Percentiles rank a stretch among this genome's conserved stretches.
Evolutionary conservation across 2,329 filamentous ascomycete species (phyloP).

Genomic region (Pezicula radicicola): DNA sequence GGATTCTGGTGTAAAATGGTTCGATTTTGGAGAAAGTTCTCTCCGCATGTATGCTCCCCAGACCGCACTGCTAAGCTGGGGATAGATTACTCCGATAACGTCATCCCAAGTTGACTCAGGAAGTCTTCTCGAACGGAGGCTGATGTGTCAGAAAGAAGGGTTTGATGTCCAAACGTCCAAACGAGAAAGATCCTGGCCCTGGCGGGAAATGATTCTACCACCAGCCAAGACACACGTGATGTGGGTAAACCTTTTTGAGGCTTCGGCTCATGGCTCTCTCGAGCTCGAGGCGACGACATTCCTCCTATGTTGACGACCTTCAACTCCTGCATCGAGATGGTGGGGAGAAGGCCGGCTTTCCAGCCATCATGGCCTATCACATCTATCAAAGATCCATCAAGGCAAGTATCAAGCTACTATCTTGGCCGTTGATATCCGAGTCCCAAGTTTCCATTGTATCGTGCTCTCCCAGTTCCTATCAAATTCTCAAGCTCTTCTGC

Average conservation of each 20-base stretch:
- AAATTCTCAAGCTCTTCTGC: too few relatives aligned
- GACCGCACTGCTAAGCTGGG: too few relatives aligned
- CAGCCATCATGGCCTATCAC: not conserved
- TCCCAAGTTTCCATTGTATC: too few relatives aligned
- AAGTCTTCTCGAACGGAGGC: not conserved
- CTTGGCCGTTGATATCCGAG: not conserved
- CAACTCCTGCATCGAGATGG: not conserved
- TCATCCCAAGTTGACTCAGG: not conserved
- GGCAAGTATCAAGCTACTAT: conserved; percentile 2
- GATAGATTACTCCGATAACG: too few relatives aligned
- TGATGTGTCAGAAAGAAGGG: too few relatives aligned
- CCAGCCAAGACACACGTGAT: not conserved
- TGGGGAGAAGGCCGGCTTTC: not conserved
- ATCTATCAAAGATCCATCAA: conserved; percentile 2
- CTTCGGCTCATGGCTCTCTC: not conserved
- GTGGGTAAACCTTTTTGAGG: not conserved
- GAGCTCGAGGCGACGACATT: not conserved
- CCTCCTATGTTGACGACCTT: not conserved
- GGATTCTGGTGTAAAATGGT: not conserved
- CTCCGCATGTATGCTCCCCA: not conserved
- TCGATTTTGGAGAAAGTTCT: not conserved
- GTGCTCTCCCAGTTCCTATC: too few relatives aligned
- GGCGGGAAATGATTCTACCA: not conserved
- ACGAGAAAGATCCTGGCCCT: too few relatives aligned
- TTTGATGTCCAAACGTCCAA: not conserved